These are phyloP conservation scores for Odonthalia washingtoniensis DNA, from an alignment of 31 red algal genomes.

Conservation along the genomic window DNA sequence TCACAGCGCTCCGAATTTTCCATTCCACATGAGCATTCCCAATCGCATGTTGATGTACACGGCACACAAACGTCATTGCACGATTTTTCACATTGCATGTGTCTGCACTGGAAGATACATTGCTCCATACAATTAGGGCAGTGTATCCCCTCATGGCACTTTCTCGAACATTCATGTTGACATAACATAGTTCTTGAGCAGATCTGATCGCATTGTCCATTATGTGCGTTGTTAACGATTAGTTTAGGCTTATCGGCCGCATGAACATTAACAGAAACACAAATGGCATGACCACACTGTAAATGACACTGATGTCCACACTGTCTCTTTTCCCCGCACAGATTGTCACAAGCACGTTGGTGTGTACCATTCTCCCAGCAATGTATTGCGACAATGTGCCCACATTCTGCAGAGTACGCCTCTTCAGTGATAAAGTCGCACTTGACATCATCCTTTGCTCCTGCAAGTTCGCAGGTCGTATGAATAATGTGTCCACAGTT, in stretches of 20 bases:
- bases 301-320: constrained; percentile 52
- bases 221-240: too few species aligned
- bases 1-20: constrained; percentile 17
- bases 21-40: constrained; percentile 16
- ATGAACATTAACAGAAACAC: too few species aligned
- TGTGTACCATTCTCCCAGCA: constrained; percentile 29
- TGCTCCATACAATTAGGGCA: not conserved
- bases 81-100: constrained; percentile 1
- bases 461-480: constrained; percentile 3
- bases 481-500: constrained; percentile 12
- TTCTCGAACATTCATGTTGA: too few species aligned
- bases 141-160: not conserved
- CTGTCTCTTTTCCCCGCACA: not conserved
- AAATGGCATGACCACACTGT: too few species aligned
- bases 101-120: constrained; percentile 8
- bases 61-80: constrained; percentile 6
- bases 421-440: not conserved
- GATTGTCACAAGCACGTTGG: not conserved
- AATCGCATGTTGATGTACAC: constrained; percentile 10
- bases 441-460: not conserved
- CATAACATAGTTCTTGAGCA: too few species aligned
- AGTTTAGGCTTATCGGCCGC: too few species aligned
- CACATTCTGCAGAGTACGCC: not conserved
- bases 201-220: too few species aligned
- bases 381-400: constrained; percentile 1